A percentile compares a stretch with the other conserved stretches of the same genome.
These are phyloP conservation scores for Pestalotiopsis fici DNA, from an alignment of 2,329 filamentous ascomycete genomes.

Conservation along the genomic window DNA sequence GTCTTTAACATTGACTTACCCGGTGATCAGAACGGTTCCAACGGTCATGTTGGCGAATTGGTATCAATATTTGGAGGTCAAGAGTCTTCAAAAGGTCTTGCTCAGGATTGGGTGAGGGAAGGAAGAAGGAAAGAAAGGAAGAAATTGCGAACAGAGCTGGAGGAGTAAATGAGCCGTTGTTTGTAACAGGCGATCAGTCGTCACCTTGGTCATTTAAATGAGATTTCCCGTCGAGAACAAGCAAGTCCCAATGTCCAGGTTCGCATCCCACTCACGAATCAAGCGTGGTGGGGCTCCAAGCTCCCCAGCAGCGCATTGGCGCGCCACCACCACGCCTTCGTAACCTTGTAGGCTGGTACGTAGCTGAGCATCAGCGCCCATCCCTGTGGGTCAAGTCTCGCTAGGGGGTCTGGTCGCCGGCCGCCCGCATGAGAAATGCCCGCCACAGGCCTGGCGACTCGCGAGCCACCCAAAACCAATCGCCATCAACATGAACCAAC, in stretches of 20 bases:
- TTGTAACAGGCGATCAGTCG: background rate
- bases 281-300: background rate
- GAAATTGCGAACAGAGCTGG: background rate
- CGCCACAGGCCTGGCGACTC: background rate
- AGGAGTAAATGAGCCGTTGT: background rate
- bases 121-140: background rate
- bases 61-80: background rate
- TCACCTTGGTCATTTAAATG: slow-evolving; percentile 4
- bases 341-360: background rate
- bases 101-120: background rate
- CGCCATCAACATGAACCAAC: background rate
- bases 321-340: background rate
- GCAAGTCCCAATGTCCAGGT: background rate
- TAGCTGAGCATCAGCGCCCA: background rate
- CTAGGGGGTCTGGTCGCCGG: background rate
- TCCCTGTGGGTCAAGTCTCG: background rate
- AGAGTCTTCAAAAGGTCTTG: background rate
- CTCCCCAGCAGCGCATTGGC: background rate
- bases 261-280: slow-evolving; percentile 3
- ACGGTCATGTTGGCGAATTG: slow-evolving; percentile 62
- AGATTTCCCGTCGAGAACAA: background rate
- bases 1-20: slow-evolving; percentile 58
- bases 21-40: slow-evolving; percentile 88
- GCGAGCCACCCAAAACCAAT: background rate
- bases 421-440: background rate